Conservation (phyloP, 148 eudicot genomes). For the Tetragonia tetragonoides region DNA sequence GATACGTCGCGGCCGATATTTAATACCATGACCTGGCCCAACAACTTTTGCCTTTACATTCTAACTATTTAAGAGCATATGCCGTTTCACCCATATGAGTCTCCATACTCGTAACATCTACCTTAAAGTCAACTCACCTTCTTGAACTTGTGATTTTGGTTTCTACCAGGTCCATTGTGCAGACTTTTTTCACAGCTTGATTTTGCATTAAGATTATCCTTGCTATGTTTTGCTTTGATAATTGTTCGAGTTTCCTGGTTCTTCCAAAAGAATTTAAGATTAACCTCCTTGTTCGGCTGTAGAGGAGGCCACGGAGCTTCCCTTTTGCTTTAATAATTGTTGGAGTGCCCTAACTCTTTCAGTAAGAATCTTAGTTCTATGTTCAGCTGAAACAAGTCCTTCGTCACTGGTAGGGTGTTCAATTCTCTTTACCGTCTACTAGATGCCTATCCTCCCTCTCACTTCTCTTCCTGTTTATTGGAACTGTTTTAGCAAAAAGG, state of each 20-base stretch:
- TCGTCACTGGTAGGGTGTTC: background rate
- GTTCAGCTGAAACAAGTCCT: background rate
- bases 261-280: background rate
- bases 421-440: background rate
- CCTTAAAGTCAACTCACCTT: conserved; percentile 1
- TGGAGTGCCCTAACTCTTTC: background rate
- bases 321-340: background rate
- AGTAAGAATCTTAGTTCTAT: background rate
- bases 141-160: background rate
- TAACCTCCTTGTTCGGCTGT: background rate
- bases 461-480: background rate
- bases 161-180: background rate
- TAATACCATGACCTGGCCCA: too few relatives aligned
- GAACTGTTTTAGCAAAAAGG: background rate
- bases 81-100: background rate
- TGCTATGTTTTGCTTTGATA: too few relatives aligned
- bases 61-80: too few relatives aligned
- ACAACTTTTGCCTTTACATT: too few relatives aligned
- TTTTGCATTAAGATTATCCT: background rate
- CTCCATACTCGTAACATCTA: background rate
- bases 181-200: background rate
- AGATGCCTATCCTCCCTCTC: background rate
- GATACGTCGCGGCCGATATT: too few relatives aligned
- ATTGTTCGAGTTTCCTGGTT: background rate
- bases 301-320: background rate